Conservation (phyloP, 208 protist species). For the Trypanosoma platydactyli region DNA sequence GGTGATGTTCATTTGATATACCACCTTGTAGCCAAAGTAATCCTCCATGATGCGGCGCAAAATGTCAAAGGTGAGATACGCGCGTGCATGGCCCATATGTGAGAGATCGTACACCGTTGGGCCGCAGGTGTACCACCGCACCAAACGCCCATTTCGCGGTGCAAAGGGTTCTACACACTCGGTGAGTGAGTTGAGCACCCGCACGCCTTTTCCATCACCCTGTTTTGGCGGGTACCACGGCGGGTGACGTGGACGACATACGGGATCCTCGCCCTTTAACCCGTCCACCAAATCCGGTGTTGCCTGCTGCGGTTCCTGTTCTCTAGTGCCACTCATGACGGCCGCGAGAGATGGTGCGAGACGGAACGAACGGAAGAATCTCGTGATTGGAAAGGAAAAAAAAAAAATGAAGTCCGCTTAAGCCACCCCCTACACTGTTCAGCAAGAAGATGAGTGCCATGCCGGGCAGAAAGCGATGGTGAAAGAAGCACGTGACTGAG, state of each 20-base stretch:
- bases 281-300: slow-evolving; percentile 32
- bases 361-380: background rate
- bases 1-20: slow-evolving; percentile 98
- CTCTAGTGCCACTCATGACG: background rate
- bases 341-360: background rate
- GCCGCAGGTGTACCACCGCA: slow-evolving; percentile 97
- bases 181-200: slow-evolving; percentile 86
- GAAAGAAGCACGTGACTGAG: slow-evolving; percentile 21
- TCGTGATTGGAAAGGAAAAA: slow-evolving; percentile 3
- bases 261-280: slow-evolving; percentile 36
- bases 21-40: slow-evolving; percentile 95
- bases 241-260: slow-evolving; percentile 68
- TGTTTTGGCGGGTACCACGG: slow-evolving; percentile 69
- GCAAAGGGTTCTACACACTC: slow-evolving; percentile 74
- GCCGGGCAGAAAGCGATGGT: slow-evolving; percentile 6
- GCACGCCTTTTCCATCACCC: slow-evolving; percentile 37
- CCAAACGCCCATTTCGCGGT: slow-evolving; percentile 53
- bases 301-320: slow-evolving; percentile 1
- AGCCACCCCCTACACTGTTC: too few species aligned
- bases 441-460: too few species aligned
- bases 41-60: slow-evolving; percentile 95
- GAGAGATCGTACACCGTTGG: slow-evolving; percentile 97
- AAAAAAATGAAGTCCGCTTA: slow-evolving; percentile 16
- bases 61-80: slow-evolving; percentile 99
- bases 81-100: slow-evolving; percentile 98